Evolutionary conservation across 129 eudicot genomes (phyloP).

Genomic region (Flaveria sonorensis): DNA sequence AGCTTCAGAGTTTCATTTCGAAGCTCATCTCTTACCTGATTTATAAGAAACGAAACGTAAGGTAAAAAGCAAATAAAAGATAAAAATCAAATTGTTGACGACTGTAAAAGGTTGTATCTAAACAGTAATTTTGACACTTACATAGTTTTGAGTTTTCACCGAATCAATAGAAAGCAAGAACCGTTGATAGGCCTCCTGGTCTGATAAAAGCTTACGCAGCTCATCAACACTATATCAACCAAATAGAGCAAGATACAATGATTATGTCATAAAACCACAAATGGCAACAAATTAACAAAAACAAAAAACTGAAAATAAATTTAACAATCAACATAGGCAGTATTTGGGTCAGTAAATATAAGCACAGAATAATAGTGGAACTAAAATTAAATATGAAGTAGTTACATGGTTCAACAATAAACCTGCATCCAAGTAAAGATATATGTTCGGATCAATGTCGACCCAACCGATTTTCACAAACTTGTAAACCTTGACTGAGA

Average conservation of each 20-base stretch:
- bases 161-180: conserved; percentile 60
- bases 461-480: background rate
- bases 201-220: conserved; percentile 59
- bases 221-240: conserved; percentile 62
- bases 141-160: conserved; percentile 77
- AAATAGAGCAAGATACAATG: conserved; percentile 16
- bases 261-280: background rate
- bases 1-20: conserved; percentile 73
- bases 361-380: background rate
- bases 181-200: conserved; percentile 66
- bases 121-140: conserved; percentile 31
- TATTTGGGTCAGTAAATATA: too few relatives aligned
- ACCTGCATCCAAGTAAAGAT: background rate
- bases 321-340: too few relatives aligned
- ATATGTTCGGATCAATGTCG: background rate
- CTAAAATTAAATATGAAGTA: background rate
- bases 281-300: background rate
- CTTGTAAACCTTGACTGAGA: background rate
- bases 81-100: background rate
- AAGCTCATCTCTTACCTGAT: conserved; percentile 77
- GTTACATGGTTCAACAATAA: background rate
- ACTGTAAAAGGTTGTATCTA: background rate
- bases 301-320: too few relatives aligned
- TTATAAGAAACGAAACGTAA: background rate
- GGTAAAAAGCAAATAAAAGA: conserved; percentile 23